These are phyloP conservation scores for Aquilaria agallochum DNA, from an alignment of 441 rosid genomes.

Conservation along the genomic window DNA sequence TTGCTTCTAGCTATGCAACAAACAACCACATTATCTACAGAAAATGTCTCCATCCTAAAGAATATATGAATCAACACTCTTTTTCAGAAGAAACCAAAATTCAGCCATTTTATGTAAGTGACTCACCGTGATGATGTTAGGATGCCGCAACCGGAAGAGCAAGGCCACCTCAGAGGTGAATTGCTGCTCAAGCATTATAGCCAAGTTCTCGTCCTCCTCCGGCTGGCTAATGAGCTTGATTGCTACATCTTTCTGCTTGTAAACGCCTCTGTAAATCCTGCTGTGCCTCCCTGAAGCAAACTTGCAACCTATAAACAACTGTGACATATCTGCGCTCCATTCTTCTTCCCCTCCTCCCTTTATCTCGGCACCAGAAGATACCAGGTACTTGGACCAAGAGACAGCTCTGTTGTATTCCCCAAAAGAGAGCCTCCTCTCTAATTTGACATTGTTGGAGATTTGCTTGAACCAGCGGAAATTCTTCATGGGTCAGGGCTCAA, in stretches of 20 bases:
- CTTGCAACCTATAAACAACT: conserved; percentile 60
- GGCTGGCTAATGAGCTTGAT: conserved; percentile 76
- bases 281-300: conserved; percentile 80
- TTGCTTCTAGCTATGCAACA: neutral
- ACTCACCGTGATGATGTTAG: conserved; percentile 68
- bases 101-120: neutral
- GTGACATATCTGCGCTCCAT: conserved; percentile 85
- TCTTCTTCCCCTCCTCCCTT: conserved; percentile 66
- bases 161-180: conserved; percentile 74
- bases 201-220: conserved; percentile 66
- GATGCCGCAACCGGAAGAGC: conserved; percentile 54
- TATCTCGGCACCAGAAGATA: conserved; percentile 73
- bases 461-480: conserved; percentile 59
- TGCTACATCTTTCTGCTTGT: conserved; percentile 70
- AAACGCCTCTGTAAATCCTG: conserved; percentile 72
- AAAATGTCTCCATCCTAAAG: conserved; percentile 5
- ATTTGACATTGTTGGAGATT: conserved; percentile 43
- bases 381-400: conserved; percentile 83
- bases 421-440: conserved; percentile 57
- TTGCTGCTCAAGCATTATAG: conserved; percentile 54
- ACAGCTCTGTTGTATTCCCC: conserved; percentile 66
- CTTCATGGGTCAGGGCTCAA: conserved; percentile 42
- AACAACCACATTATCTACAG: neutral
- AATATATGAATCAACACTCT: neutral
- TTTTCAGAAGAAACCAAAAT: conserved; percentile 5